These are phyloP conservation scores for Solanum lignicaule DNA, from an alignment of 257 asterid species.

Conservation along the genomic window DNA sequence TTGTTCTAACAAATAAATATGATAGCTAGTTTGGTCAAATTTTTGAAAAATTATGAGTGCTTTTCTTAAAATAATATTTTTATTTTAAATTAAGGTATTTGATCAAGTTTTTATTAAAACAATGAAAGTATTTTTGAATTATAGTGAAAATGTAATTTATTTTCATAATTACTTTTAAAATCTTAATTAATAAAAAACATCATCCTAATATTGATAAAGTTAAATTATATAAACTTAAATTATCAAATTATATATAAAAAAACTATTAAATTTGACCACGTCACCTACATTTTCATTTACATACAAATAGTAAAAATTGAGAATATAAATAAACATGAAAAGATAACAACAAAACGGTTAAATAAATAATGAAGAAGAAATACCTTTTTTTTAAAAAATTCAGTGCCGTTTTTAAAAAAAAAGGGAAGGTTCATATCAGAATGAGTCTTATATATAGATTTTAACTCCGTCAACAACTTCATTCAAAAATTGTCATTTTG, in stretches of 20 bases:
- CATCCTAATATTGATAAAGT: neutral
- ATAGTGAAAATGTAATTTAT: neutral
- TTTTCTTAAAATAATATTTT: neutral
- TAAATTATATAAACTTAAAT: neutral
- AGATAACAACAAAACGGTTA: too few species aligned
- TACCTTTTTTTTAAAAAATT: too few species aligned
- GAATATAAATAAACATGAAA: too few species aligned
- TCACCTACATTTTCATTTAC: too few species aligned
- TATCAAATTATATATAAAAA: too few species aligned
- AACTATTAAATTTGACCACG: too few species aligned
- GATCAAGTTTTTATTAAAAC: neutral
- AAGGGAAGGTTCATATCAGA: too few species aligned
- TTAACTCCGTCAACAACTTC: too few species aligned
- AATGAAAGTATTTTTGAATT: neutral
- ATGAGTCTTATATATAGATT: too few species aligned
- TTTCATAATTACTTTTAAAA: neutral
- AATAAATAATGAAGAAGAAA: too few species aligned
- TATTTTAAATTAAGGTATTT: neutral
- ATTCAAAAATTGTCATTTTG: too few species aligned
- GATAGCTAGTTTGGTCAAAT: fast-evolving
- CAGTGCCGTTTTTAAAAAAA: neutral
- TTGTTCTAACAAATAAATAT: neutral
- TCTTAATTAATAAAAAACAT: neutral
- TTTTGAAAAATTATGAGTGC: neutral
- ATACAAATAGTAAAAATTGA: too few species aligned